Evolutionary conservation across 768 basidiomycete species (phyloP), one percentile per base, ranked within the genome.

Genomic region (Coprinopsis marcescibilis): DNA sequence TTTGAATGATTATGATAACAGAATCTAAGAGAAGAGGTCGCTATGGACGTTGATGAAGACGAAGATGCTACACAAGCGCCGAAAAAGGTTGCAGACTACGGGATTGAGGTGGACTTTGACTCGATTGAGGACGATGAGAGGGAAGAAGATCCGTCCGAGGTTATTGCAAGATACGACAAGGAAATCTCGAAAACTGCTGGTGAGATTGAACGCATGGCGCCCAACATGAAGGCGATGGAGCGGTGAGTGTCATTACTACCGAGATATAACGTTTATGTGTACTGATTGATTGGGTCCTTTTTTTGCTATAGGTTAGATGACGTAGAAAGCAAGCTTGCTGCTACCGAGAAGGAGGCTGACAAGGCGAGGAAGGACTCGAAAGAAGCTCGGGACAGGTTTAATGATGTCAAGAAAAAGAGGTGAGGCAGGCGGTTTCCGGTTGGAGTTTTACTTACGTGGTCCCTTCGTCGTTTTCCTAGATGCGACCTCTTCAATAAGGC

Each of bases 171-270:
- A 51, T 74, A 92, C 23, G 91, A 95, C 48, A 74, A 81, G 24
- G 72, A 77, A 25, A 81, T 96, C 32, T 57, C 73, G 6, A 87
- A 83, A 57, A 66, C 92, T 21, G 78, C 71, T 43, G 65, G 72
- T 10, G 94, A 97, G 53, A 93, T 97, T 43, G 91, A 94, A 56
- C 77, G 80, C 42, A 89, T 98, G 84, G 89, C 91, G 1, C 94
- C 95, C 10, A 99, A 98, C 61, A 73, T 97, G 79, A 98, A 98
- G 63, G 95, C 95, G 0, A 87, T 94, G 54, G 93, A 97, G 53
- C 72, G 85, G 85, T 86, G 49, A 15, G 81, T 12, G 5, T 3
- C 15, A 13, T 8, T 15, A n/a, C n/a, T 36, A 3, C 23, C 46
- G 29, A 32, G 8, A 8, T 46, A 24, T 50, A 25, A 11, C 24